Evolutionary conservation across 148 eudicot species (phyloP).

Genomic region (Bassia scoparia): DNA sequence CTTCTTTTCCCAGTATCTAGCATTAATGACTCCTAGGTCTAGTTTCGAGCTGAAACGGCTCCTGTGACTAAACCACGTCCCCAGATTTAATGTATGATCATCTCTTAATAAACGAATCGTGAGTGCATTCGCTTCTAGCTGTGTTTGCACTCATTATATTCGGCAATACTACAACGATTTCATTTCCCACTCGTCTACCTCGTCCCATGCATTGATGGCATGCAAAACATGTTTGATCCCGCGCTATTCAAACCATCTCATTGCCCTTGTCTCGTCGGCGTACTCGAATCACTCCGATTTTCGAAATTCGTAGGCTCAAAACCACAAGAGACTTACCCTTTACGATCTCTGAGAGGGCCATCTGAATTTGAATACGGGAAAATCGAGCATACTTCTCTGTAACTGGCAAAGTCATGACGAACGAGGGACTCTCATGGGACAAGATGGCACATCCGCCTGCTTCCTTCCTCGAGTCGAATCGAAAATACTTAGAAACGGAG

Average conservation of each 20-base stretch:
- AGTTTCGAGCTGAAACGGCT: constrained; percentile 40
- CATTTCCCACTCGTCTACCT: constrained; percentile 49
- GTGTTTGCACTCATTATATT: constrained; percentile 38
- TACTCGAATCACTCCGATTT: constrained; percentile 50
- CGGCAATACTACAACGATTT: constrained; percentile 44
- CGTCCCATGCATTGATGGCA: constrained; percentile 64
- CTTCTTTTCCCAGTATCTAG: constrained; percentile 45
- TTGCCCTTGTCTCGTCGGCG: constrained; percentile 45
- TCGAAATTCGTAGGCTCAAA: constrained; percentile 35
- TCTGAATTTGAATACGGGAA: constrained; percentile 42
- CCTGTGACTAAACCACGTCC: constrained; percentile 38
- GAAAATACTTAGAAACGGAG: constrained; percentile 48
- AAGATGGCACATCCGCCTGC: constrained; percentile 46
- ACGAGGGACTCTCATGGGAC: constrained; percentile 36
- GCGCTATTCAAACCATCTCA: constrained; percentile 60
- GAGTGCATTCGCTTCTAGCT: constrained; percentile 44
- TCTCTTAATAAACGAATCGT: constrained; percentile 38
- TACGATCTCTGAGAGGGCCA: constrained; percentile 34
- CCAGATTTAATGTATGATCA: constrained; percentile 42
- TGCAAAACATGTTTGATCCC: constrained; percentile 50
- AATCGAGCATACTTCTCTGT: constrained; percentile 37
- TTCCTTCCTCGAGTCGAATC: constrained; percentile 42
- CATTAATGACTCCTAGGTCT: constrained; percentile 53
- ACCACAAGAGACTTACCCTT: constrained; percentile 34
- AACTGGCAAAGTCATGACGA: constrained; percentile 52